phyloP scores from a whole-genome alignment of 2,329 filamentous ascomycete genomes.

The Lasiodiplodia theobromae region DNA sequence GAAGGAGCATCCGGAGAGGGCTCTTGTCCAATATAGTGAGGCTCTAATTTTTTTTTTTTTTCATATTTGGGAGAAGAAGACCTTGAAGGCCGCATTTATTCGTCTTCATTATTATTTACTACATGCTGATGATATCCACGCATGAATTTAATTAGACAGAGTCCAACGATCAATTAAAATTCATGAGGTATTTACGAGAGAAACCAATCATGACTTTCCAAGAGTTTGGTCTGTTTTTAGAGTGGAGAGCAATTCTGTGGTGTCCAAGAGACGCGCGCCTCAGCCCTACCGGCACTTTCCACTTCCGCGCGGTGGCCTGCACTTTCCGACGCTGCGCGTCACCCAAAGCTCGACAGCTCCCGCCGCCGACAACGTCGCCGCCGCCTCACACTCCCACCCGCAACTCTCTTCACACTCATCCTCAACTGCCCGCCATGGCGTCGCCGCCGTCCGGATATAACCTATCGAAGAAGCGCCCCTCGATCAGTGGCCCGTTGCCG shows the following conservation, averaged over 20 bases:
- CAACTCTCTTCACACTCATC: conserved; percentile 37
- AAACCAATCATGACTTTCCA: background rate
- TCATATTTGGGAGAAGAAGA: background rate
- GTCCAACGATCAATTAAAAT: background rate
- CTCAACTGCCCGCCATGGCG: conserved; percentile 58
- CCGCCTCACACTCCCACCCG: background rate
- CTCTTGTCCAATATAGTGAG: conserved; percentile 9
- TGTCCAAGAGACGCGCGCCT: background rate
- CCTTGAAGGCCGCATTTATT: too few relatives aligned
- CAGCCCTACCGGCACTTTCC: conserved; percentile 3
- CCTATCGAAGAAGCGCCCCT: conserved; percentile 69
- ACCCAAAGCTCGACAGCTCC: conserved; percentile 19
- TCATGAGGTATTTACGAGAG: background rate
- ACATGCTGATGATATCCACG: too few relatives aligned
- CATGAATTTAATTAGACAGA: background rate
- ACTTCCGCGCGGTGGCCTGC: conserved; percentile 4
- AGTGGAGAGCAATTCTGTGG: background rate
- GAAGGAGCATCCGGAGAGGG: background rate
- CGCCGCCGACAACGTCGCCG: conserved; percentile 2
- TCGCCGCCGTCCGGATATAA: conserved; percentile 63
- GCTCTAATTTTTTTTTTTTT: background rate
- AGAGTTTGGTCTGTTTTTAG: background rate
- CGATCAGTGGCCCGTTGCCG: conserved; percentile 59
- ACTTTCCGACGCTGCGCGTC: conserved; percentile 7
- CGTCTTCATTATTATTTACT: too few relatives aligned